phyloP scores from a whole-genome alignment of 2,329 filamentous ascomycete species.

The Amauroascus verrucosus region DNA sequence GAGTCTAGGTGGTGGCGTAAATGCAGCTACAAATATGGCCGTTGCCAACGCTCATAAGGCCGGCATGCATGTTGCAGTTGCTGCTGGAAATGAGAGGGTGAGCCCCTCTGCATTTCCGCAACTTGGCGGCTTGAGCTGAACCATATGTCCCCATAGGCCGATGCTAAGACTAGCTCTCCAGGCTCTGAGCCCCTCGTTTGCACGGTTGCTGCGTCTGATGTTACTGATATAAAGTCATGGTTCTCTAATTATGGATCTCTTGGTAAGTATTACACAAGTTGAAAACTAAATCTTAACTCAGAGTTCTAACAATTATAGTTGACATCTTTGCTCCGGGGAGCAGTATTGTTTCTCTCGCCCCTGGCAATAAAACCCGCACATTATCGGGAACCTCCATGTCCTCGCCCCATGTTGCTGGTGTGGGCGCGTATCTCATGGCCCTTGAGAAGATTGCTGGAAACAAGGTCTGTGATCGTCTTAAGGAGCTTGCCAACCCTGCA shows the following conservation, averaged over 20 bases:
- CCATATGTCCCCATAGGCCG: conserved; percentile 11
- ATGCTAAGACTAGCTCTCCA: conserved; percentile 27
- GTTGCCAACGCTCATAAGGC: conserved; percentile 27
- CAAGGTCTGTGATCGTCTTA: conserved; percentile 41
- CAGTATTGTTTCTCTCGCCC: conserved; percentile 43
- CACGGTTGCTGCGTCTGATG: conserved; percentile 34
- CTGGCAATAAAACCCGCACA: conserved; percentile 38
- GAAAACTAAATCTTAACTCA: too few relatives aligned
- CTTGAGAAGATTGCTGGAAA: conserved; percentile 42
- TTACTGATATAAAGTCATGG: conserved; percentile 25
- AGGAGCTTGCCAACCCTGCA: conserved; percentile 39
- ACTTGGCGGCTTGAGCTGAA: background rate
- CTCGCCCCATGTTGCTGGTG: conserved; percentile 42
- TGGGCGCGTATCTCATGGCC: conserved; percentile 43
- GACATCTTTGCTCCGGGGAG: conserved; percentile 50
- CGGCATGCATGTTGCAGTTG: conserved; percentile 34
- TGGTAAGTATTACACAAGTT: conserved; percentile 5
- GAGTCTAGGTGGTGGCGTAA: conserved; percentile 29
- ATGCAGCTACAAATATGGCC: conserved; percentile 31
- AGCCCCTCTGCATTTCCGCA: background rate
- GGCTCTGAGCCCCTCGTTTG: conserved; percentile 31
- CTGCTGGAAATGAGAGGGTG: conserved; percentile 32
- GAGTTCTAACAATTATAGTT: conserved; percentile 23
- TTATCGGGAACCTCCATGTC: conserved; percentile 31
- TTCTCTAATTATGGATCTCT: conserved; percentile 38